phyloP scores from a whole-genome alignment of 192 early-diverging fungal genomes.

The Podila horticola region DNA sequence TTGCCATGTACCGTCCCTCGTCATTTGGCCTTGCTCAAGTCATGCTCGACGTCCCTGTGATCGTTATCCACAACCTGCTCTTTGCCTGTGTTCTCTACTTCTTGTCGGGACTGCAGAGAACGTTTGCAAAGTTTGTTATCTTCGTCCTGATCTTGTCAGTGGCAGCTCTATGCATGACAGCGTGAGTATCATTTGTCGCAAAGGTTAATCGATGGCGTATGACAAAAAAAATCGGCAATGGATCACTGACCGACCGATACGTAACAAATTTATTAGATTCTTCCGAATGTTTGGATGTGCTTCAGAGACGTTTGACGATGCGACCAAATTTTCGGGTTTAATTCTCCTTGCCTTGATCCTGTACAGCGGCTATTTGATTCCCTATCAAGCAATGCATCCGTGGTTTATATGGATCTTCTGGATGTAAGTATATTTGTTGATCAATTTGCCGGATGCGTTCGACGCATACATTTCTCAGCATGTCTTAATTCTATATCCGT shows the following conservation, averaged over 20 bases:
- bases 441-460: not conserved
- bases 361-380: slow-evolving; percentile 68
- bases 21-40: slow-evolving; percentile 64
- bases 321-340: slow-evolving; percentile 59
- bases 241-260: not conserved
- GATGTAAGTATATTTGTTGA: slow-evolving; percentile 43
- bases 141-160: slow-evolving; percentile 64
- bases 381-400: slow-evolving; percentile 61
- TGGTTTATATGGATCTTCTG: slow-evolving; percentile 70
- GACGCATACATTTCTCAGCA: not conserved
- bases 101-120: slow-evolving; percentile 62
- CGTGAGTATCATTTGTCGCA: not conserved
- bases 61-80: slow-evolving; percentile 55
- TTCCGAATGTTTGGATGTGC: slow-evolving; percentile 39
- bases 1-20: slow-evolving; percentile 69
- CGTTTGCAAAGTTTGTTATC: slow-evolving; percentile 63
- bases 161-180: slow-evolving; percentile 60
- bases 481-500: not conserved
- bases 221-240: not conserved
- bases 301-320: slow-evolving; percentile 57
- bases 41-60: slow-evolving; percentile 59
- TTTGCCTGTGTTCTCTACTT: slow-evolving; percentile 66
- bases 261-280: slow-evolving; percentile 7
- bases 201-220: not conserved
- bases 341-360: slow-evolving; percentile 59